A percentile compares a stretch with the other conserved stretches of the same genome.
phyloP scores from a whole-genome alignment of 257 asterid species.

The Capsicum baccatum region DNA sequence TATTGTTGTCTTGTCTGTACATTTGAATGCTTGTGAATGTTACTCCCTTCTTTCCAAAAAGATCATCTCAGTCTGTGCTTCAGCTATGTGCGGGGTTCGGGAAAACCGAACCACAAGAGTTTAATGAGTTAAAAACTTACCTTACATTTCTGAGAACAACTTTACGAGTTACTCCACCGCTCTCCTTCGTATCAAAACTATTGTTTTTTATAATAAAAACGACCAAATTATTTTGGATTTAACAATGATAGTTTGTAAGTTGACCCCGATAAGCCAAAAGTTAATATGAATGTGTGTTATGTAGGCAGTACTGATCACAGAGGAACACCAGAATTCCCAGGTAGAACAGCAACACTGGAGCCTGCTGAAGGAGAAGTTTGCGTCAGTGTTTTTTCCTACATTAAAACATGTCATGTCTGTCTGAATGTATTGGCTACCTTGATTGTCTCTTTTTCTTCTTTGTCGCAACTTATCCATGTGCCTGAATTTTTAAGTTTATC shows the following conservation, averaged over 20 bases:
- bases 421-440: background rate
- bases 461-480: background rate
- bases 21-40: background rate
- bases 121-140: too few relatives aligned
- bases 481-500: background rate
- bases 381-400: conserved; percentile 46
- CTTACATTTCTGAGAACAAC: too few relatives aligned
- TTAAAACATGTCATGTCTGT: background rate
- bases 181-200: too few relatives aligned
- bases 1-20: background rate
- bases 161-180: too few relatives aligned
- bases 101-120: too few relatives aligned
- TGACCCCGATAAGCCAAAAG: too few relatives aligned
- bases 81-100: background rate
- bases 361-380: conserved; percentile 82
- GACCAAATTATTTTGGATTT: background rate
- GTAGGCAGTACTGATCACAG: conserved; percentile 98
- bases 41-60: background rate
- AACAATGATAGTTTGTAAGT: background rate
- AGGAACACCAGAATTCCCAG: conserved; percentile 90
- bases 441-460: background rate
- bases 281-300: background rate
- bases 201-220: background rate
- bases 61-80: background rate
- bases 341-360: conserved; percentile 91